Evolutionary conservation across 306 rosid genomes (phyloP), one percentile per base, ranked within the genome.

Genomic region (Cyamopsis tetragonoloba): DNA sequence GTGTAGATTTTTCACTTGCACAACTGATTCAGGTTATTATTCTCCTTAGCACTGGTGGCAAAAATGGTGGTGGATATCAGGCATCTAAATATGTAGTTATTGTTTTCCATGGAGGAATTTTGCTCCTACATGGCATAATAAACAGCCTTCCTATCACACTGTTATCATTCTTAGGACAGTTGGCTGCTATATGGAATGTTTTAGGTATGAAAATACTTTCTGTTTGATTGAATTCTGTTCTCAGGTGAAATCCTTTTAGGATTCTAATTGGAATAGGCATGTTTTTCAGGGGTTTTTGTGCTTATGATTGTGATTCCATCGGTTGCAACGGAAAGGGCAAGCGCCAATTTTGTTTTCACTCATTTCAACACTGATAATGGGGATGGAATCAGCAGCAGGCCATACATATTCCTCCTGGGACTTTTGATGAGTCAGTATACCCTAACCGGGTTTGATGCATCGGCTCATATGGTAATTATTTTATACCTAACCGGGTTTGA

Each of bases 371-470:
- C 91, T n/a, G 89, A 93, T 72, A 90, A 88, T 68, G 96, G 84
- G 42, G 81, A 77, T 2, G 99, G 97, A 79, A 81, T 93, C 57
- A 60, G 19, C 71, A 85, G 74, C 83, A 85, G 57, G 69, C 69
- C 77, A 10, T 90, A 93, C 85, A 93, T 88, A 70, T 93, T 93
- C 82, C 77, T 93, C 66, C 51, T 89, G 83, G 98, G 97, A 66
- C 95, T 89, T 68, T 79, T 89, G 9, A 89, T 93, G 97, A 88
- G 97, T 79, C 97, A 93, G 68, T 93, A 86, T 75, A 93, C 98
- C 70, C 72, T 93, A 22, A 82, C 86, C 11, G 98, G 98, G 9
- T 93, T 78, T 71, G 98, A 93, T 82, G 96, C 98, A 42, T 93
- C 98, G 39, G 97, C 98, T 80, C 95, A 93, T 81, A 89, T 93